These are phyloP conservation scores for Musa beccarii DNA, from an alignment of 176 grass and related monocot genomes.

Conservation along the genomic window DNA sequence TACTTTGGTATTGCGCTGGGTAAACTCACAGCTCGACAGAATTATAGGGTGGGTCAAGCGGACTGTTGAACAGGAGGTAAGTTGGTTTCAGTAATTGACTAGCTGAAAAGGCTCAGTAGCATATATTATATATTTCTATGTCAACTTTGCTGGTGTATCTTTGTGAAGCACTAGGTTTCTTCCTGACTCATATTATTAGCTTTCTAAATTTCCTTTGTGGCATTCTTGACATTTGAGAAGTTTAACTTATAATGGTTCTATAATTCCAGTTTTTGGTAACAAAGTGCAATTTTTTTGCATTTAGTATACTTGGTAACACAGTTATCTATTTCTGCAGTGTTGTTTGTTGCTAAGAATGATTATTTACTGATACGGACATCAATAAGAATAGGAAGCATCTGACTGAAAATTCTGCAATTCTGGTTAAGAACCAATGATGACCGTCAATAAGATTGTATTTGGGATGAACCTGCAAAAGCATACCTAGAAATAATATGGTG, in stretches of 20 bases:
- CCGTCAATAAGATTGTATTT: not conserved
- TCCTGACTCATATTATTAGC: not conserved
- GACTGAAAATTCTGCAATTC: not conserved
- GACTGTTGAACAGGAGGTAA: constrained; percentile 82
- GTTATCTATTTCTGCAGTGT: not conserved
- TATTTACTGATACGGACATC: not conserved
- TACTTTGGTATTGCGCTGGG: constrained; percentile 79
- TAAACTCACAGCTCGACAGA: constrained; percentile 91
- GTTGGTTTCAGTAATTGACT: not conserved
- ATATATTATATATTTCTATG: not conserved
- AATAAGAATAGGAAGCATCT: not conserved
- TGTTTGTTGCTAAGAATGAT: not conserved
- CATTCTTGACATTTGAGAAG: not conserved
- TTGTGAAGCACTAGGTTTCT: not conserved
- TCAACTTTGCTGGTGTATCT: not conserved
- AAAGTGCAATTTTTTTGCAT: not conserved
- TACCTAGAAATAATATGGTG: not conserved
- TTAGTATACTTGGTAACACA: not conserved
- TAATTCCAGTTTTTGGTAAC: not conserved
- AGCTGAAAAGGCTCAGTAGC: not conserved
- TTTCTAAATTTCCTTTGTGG: not conserved
- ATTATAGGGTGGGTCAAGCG: constrained; percentile 89
- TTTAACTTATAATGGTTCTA: not conserved
- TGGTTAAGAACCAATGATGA: not conserved
- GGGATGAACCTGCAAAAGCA: not conserved